Base-by-base conservation (phyloP, 176 grass and related monocot species). In the Puccinellia tenuiflora region DNA sequence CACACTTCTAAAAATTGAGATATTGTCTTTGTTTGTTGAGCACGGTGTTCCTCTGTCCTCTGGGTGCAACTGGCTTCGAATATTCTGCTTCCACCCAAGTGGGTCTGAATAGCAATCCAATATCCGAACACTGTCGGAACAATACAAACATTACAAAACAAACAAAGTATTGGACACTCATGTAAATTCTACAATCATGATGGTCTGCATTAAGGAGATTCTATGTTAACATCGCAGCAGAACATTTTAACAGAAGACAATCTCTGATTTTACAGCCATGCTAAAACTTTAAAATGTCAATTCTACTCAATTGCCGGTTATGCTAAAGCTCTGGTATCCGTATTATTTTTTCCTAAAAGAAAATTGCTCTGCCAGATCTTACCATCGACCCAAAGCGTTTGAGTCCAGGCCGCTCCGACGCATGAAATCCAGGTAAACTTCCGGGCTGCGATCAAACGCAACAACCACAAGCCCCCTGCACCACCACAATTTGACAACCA, bases 31-130 rank as follows among this genome's bases (percentile, higher is more conserved):
- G 16, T 51, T 83, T 51, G 47, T 78, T 61, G 72, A 62, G 20
- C 51, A 48, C 13, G 35, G 78, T 45, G 64, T 65, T 38, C 20
- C 50, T 83, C 31, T 90, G 21, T 59, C 20, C 38, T 62, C 62
- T 33, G 79, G 54, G 7, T 79, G 65, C 47, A 47, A 80, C 79
- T 75, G 74, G 50, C 81, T 79, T 33, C 6, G 60, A 83, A 82
- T 66, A 76, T 77, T 90, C 26, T 88, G 42, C 30, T 98, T 95
- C 96, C 96, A 98, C 37, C 91, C 96, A 57, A 95, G 81, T 9
- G 96, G 93, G 76, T 98, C 93, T 21, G 89, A 88, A 73, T 92
- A 95, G 87, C 91, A 98, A 88, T 98, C 96, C 76, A 95, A 54
- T 74, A 98, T 83, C 9, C 83, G 72, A 43, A 93, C 83, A 54